Evolutionary conservation across 2,329 filamentous ascomycete species (phyloP).

Genomic region (Penicillium sp.): DNA sequence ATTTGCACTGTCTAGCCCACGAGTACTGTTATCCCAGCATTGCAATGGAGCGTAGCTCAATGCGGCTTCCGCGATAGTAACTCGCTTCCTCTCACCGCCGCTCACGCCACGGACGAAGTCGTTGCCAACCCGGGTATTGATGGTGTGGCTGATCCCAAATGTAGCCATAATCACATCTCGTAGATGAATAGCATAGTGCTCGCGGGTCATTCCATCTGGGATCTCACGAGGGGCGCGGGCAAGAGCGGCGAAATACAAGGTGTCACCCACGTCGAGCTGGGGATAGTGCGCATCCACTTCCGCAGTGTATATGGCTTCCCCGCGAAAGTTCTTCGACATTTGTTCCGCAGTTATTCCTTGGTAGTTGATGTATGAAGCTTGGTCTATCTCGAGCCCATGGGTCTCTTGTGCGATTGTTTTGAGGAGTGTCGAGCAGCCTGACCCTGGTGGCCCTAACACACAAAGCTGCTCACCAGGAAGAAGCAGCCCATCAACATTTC

Average conservation of each 20-base stretch:
- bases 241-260: conserved; percentile 74
- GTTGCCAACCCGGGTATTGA: conserved; percentile 51
- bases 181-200: conserved; percentile 52
- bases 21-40: conserved; percentile 53
- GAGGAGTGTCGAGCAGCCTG: conserved; percentile 77
- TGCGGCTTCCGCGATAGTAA: conserved; percentile 60
- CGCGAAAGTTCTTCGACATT: conserved; percentile 78
- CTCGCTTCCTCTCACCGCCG: conserved; percentile 63
- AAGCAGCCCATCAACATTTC: conserved; percentile 65
- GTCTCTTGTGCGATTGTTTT: conserved; percentile 85
- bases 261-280: conserved; percentile 75
- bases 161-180: conserved; percentile 58
- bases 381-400: conserved; percentile 75
- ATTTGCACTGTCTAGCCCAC: conserved; percentile 57
- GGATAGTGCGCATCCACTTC: conserved; percentile 84
- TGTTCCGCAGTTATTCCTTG: conserved; percentile 66
- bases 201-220: conserved; percentile 44
- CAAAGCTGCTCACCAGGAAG: conserved; percentile 60
- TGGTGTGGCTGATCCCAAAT: conserved; percentile 59
- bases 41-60: conserved; percentile 51
- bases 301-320: conserved; percentile 83
- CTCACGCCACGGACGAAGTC: conserved; percentile 64
- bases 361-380: conserved; percentile 77
- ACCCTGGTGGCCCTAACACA: conserved; percentile 56
- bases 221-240: conserved; percentile 56